These are phyloP conservation scores for Acanthamoeba royreba DNA, from an alignment of 208 protist genomes.

Conservation along the genomic window DNA sequence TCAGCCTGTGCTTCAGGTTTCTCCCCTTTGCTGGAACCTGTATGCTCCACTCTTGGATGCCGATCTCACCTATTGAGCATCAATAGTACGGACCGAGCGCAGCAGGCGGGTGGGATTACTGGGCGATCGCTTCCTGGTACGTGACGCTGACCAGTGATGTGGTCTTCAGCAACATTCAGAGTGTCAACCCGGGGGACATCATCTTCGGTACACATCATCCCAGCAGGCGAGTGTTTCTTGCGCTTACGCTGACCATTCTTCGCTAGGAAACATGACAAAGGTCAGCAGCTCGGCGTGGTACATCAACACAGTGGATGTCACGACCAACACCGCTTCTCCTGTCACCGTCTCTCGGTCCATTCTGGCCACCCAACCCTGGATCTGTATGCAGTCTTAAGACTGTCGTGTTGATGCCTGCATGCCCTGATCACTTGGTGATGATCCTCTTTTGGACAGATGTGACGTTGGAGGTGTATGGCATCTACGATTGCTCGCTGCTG, in stretches of 20 bases:
- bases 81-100: neutral
- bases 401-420: too few relatives aligned
- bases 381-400: neutral
- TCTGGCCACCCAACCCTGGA: neutral
- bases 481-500: neutral
- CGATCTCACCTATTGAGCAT: neutral
- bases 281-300: neutral
- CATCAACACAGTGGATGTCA: neutral
- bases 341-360: neutral
- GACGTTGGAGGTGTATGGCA: neutral
- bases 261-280: slow-evolving; percentile 21
- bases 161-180: neutral
- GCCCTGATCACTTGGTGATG: too few relatives aligned
- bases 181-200: neutral
- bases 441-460: neutral
- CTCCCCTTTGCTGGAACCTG: neutral
- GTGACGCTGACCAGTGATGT: neutral
- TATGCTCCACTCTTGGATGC: neutral
- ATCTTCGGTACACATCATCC: neutral
- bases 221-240: neutral
- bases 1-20: neutral
- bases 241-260: neutral
- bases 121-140: slow-evolving; percentile 13
- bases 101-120: neutral
- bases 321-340: neutral